Evolutionary conservation across 164 flowering plant species (phyloP), one percentile per base, ranked within the genome.

Genomic region (Hamamelis virginiana): DNA sequence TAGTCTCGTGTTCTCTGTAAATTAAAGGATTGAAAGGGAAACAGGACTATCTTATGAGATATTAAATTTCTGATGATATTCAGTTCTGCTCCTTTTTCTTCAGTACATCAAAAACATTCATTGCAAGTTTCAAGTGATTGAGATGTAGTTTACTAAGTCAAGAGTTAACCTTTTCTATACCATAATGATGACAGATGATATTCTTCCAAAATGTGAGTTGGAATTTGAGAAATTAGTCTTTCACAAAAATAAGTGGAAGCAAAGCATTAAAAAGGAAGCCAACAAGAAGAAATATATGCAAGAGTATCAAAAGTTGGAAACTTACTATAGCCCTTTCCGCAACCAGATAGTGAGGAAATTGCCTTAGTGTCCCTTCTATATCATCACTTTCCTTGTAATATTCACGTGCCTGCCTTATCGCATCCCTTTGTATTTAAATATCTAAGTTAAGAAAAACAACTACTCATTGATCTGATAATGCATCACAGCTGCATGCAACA

Each of bases 321-420:
- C 94, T 84, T 86, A 94, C 98, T 59, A 94, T 74, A 60, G 98
- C 89, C 73, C 86, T 89, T 83, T 94, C 98, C 69, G 97, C 95
- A 79, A 91, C 84, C 67, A 92, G 67, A 78, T 91, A 64, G 58
- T 91, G 86, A 57, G 97, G 97, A 68, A 94, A 77, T 68, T 79
- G 88, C 80, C 78, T 87, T 48, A 92, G 75, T 4, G 96, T 87
- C 68, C 94, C 96, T 1, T 87, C 97, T 74, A 90, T 80, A 83
- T 91, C 96, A 69, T 81, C 80, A 75, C 78, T 91, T 79, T 82
- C 91, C 80, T 90, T 91, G 61, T 83, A 95, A 75, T 87, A 88
- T 64, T 92, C 88, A 0, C 98, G 87, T 59, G 84, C 85, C 77
- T 83, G 80, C 53, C 59, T 78, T 69, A 90, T 73, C 45, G 5